These are phyloP conservation scores for Rhizophora apiculata DNA, from an alignment of 345 rosid species.

Conservation along the genomic window DNA sequence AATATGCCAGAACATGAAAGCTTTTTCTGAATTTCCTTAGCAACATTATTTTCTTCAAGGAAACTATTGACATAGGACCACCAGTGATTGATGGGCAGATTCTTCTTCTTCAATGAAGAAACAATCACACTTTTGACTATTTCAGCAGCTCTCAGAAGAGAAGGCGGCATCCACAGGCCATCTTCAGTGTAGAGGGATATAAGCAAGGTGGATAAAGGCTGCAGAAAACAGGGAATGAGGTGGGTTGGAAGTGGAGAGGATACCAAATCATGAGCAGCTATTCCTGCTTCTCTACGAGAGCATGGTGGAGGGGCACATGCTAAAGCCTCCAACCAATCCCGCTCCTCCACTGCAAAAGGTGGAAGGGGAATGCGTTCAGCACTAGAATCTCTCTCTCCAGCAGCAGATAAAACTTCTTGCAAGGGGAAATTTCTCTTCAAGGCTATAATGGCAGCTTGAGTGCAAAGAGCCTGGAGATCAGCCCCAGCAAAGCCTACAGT, in stretches of 20 bases:
- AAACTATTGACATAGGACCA: slow-evolving; percentile 54
- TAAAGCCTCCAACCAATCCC: slow-evolving; percentile 96
- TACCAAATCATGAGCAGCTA: slow-evolving; percentile 69
- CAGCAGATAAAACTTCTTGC: slow-evolving; percentile 72
- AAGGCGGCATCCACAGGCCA: slow-evolving; percentile 70
- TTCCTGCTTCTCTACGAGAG: slow-evolving; percentile 93
- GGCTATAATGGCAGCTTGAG: slow-evolving; percentile 85
- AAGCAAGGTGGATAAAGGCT: slow-evolving; percentile 64
- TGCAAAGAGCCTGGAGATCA: slow-evolving; percentile 95
- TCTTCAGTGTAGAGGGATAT: slow-evolving; percentile 78
- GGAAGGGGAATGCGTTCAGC: slow-evolving; percentile 73
- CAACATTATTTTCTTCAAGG: slow-evolving; percentile 60
- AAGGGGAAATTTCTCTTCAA: slow-evolving; percentile 92
- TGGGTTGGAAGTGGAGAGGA: slow-evolving; percentile 82
- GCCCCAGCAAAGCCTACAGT: slow-evolving; percentile 98
- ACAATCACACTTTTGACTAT: slow-evolving; percentile 53
- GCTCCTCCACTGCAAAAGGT: slow-evolving; percentile 70
- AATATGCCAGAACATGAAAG: slow-evolving; percentile 60
- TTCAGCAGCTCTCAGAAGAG: slow-evolving; percentile 58
- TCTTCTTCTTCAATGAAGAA: slow-evolving; percentile 52
- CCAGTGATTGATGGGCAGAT: slow-evolving; percentile 56
- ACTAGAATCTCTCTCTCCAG: slow-evolving; percentile 48
- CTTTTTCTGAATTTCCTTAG: slow-evolving; percentile 50
- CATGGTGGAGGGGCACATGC: slow-evolving; percentile 90
- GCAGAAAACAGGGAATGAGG: slow-evolving; percentile 73